Evolutionary conservation across 192 early-diverging fungal species (phyloP).

Genomic region (Dissophora globulifera): DNA sequence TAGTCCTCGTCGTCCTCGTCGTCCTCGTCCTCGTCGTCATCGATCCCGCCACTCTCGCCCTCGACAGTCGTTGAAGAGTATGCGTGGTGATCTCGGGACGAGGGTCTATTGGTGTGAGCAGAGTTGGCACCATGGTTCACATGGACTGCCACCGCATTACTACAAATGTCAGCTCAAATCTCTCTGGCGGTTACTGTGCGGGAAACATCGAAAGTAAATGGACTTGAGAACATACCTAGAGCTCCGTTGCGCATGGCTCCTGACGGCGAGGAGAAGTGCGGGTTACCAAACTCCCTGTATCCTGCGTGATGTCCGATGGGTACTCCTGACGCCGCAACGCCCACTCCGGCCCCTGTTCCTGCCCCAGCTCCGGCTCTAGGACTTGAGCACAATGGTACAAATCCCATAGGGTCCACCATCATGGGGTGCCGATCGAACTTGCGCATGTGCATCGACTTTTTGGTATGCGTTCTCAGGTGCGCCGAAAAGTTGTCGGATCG

Average conservation of each 20-base stretch:
- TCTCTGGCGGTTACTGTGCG: too few species aligned
- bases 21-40: background rate
- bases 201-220: too few species aligned
- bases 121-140: conserved; percentile 22
- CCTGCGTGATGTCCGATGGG: background rate
- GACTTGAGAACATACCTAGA: background rate
- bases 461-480: conserved; percentile 74
- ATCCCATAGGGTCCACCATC: conserved; percentile 21
- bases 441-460: conserved; percentile 36
- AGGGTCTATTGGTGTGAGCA: background rate
- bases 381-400: background rate
- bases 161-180: too few species aligned
- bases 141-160: conserved; percentile 27
- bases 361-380: too few species aligned
- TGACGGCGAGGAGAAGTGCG: conserved; percentile 2
- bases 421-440: conserved; percentile 16
- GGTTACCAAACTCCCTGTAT: conserved; percentile 2
- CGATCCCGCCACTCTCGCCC: too few species aligned
- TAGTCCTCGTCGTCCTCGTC: too few species aligned
- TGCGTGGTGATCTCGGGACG: conserved; percentile 13
- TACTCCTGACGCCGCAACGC: conserved; percentile 1
- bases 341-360: conserved; percentile 1
- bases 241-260: background rate
- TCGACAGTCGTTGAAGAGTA: background rate
- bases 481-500: conserved; percentile 82